Evolutionary conservation across 2,329 filamentous ascomycete species (phyloP).

Genomic region (Drechslerella coelobrocha): DNA sequence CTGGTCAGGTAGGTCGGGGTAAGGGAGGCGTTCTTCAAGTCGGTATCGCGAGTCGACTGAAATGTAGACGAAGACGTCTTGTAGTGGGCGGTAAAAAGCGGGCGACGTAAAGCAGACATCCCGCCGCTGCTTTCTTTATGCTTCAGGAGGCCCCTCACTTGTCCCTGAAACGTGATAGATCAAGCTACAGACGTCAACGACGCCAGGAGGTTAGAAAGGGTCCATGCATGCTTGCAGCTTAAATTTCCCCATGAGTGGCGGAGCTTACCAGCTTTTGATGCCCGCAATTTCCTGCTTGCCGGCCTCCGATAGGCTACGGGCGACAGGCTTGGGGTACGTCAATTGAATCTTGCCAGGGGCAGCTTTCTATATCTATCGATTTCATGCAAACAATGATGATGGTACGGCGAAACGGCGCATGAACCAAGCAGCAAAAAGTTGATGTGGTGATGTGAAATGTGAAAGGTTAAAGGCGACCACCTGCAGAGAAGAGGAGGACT

Average conservation of each 20-base stretch:
- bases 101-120: slow-evolving; percentile 15
- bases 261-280: neutral
- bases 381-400: too few species aligned
- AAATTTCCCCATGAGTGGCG: neutral
- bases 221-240: neutral
- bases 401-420: neutral
- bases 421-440: neutral
- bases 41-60: neutral
- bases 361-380: neutral
- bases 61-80: slow-evolving; percentile 2
- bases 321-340: neutral
- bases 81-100: slow-evolving; percentile 14
- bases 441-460: neutral
- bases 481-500: too few species aligned
- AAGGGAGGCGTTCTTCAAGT: neutral
- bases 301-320: neutral
- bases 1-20: neutral
- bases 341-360: neutral
- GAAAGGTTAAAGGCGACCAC: too few species aligned
- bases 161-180: neutral
- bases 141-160: neutral
- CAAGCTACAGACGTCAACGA: neutral
- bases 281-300: neutral
- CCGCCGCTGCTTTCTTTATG: neutral
- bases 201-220: slow-evolving; percentile 1